Percentiles rank a stretch among this genome's conserved stretches.
Conservation (phyloP, 2,329 filamentous ascomycete genomes). For the Gaeumannomyces sp. region DNA sequence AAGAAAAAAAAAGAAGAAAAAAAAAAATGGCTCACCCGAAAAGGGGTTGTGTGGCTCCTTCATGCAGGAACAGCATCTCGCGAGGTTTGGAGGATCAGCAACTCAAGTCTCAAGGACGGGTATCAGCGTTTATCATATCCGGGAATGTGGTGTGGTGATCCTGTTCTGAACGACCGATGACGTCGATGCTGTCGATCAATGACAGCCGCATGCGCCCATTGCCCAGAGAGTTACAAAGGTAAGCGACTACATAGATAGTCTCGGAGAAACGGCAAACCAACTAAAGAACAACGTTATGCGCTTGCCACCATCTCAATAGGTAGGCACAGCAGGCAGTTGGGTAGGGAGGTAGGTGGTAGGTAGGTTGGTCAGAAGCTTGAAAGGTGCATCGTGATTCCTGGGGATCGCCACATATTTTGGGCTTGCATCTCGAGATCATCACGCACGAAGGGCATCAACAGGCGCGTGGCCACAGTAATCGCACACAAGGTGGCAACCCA, state of each 20-base stretch:
- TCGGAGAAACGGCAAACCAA: no score
- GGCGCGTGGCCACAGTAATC: neutral
- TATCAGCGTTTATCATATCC: neutral
- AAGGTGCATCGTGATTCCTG: neutral
- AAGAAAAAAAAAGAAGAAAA: neutral
- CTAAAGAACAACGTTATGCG: no score
- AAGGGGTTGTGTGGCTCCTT: neutral
- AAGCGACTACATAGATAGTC: no score
- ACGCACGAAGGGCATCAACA: neutral
- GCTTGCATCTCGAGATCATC: neutral
- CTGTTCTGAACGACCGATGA: neutral
- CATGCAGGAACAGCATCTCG: neutral
- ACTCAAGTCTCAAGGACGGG: no score
- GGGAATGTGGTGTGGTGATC: neutral
- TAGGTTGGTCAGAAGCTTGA: neutral
- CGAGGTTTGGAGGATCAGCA: neutral
- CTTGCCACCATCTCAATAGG: no score
- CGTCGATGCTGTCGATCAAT: neutral
- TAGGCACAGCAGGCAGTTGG: no score
- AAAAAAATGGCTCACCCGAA: constrained; percentile 6
- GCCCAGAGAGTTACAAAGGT: no score
- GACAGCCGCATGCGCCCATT: neutral
- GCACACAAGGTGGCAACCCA: neutral
- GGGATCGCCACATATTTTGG: neutral
- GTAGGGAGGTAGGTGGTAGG: no score